phyloP scores from a whole-genome alignment of 306 rosid genomes.

The Inga leiocalycina region DNA sequence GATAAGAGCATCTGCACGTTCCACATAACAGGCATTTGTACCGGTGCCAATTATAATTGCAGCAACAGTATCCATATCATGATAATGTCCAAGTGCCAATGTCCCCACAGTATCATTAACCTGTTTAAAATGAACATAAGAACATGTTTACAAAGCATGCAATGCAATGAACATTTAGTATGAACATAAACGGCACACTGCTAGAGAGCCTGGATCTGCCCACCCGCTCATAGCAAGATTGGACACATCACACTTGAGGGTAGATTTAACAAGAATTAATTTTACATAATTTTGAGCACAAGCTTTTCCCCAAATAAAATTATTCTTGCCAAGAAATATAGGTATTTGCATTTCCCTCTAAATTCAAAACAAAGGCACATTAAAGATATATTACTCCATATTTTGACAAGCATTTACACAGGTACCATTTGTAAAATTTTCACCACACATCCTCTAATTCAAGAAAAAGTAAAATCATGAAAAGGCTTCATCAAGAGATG shows the following conservation, averaged over 20 bases:
- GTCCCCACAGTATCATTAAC: slow-evolving; percentile 93
- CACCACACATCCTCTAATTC: background rate
- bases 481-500: background rate
- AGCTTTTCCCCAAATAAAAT: background rate
- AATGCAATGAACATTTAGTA: background rate
- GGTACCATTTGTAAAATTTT: background rate
- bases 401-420: background rate
- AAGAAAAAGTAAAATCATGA: background rate
- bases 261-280: slow-evolving; percentile 13
- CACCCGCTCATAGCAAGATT: background rate
- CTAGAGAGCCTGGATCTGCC: background rate
- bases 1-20: slow-evolving; percentile 86
- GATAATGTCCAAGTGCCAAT: slow-evolving; percentile 87
- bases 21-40: slow-evolving; percentile 92
- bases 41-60: slow-evolving; percentile 92
- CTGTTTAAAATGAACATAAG: slow-evolving; percentile 45
- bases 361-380: background rate
- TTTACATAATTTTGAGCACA: slow-evolving; percentile 1
- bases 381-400: background rate
- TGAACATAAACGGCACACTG: background rate
- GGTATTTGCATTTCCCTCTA: background rate
- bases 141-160: slow-evolving; percentile 10
- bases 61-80: slow-evolving; percentile 86
- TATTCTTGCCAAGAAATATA: background rate
- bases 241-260: background rate